These are phyloP conservation scores for Paraglomus occultum DNA, from an alignment of 192 early-diverging fungal species.

Conservation along the genomic window DNA sequence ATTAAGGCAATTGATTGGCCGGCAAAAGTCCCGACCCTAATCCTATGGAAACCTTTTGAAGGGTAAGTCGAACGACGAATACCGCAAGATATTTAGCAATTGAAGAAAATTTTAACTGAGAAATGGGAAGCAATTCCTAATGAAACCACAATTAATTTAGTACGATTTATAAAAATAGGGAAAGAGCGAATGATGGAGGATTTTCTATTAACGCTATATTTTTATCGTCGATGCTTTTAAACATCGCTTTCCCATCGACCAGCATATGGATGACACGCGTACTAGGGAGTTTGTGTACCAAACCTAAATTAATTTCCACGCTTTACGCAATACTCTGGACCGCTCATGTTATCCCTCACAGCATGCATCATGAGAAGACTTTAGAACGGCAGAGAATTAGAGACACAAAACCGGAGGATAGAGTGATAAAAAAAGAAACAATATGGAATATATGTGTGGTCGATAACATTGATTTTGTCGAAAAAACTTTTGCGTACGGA, in stretches of 20 bases:
- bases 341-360: background rate
- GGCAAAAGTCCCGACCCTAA: constrained; percentile 29
- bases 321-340: background rate
- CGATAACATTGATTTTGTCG: constrained; percentile 4
- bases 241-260: background rate
- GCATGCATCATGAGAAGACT: background rate
- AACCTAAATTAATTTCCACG: background rate
- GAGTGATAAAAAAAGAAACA: background rate
- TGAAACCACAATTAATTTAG: no score
- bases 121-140: no score
- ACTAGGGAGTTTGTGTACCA: background rate
- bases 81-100: no score
- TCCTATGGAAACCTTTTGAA: constrained; percentile 29
- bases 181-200: no score
- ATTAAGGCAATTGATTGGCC: constrained; percentile 28
- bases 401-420: background rate
- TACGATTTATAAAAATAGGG: no score
- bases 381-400: constrained; percentile 2
- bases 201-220: no score
- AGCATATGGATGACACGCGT: background rate
- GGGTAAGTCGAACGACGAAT: background rate
- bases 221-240: background rate
- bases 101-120: no score
- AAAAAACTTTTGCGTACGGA: constrained; percentile 6
- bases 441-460: constrained; percentile 1